These are phyloP conservation scores for Colletotrichum paranaense DNA, from an alignment of 2,329 filamentous ascomycete species.

Conservation along the genomic window DNA sequence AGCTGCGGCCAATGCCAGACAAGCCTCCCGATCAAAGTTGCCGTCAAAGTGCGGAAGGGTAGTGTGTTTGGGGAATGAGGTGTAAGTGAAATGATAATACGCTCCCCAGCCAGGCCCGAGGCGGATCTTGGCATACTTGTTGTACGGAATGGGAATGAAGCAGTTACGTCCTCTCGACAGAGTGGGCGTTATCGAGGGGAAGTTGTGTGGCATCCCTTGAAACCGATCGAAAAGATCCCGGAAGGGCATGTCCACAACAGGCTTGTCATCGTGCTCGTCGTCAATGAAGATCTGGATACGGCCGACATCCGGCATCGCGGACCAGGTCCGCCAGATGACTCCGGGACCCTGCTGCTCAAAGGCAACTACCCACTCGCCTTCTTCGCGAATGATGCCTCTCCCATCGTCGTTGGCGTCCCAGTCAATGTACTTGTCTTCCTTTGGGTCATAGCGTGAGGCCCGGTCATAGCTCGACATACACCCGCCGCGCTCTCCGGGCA, in stretches of 20 bases:
- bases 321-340: conserved; percentile 31
- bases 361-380: conserved; percentile 25
- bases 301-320: conserved; percentile 27
- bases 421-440: conserved; percentile 27
- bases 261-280: background rate
- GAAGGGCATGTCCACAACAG: conserved; percentile 26
- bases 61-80: conserved; percentile 13
- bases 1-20: conserved; percentile 25
- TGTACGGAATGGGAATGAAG: conserved; percentile 33
- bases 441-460: conserved; percentile 27
- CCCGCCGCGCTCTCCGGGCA: conserved; percentile 20
- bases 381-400: conserved; percentile 24
- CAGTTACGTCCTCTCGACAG: conserved; percentile 29
- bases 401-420: conserved; percentile 34
- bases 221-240: conserved; percentile 30
- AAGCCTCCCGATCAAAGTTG: conserved; percentile 23
- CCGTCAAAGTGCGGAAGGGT: conserved; percentile 19
- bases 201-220: conserved; percentile 30
- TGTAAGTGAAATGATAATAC: conserved; percentile 32
- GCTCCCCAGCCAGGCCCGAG: conserved; percentile 25
- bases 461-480: conserved; percentile 35
- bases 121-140: conserved; percentile 25
- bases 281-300: conserved; percentile 29
- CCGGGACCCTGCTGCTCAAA: conserved; percentile 30
- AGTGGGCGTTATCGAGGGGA: conserved; percentile 21